Conservation (phyloP, 352 stramenopile species). For the Pythium utonaiense region DNA sequence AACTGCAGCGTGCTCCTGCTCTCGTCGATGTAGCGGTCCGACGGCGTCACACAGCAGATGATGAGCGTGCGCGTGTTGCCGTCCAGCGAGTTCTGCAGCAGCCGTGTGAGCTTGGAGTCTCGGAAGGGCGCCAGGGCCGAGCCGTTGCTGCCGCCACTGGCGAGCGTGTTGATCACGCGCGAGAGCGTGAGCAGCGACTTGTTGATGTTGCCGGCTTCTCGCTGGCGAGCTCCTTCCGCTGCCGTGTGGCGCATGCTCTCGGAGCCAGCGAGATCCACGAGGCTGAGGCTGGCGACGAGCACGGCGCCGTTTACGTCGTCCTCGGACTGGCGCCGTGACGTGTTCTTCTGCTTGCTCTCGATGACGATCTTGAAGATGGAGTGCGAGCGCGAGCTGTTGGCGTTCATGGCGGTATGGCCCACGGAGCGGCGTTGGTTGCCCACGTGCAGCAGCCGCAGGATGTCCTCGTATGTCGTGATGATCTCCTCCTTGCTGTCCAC, state of each 20-base stretch:
- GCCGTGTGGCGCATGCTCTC: conserved; percentile 96
- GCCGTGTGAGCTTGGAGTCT: conserved; percentile 89
- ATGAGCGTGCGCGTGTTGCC: conserved; percentile 92
- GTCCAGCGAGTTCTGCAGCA: conserved; percentile 89
- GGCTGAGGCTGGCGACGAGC: conserved; percentile 92
- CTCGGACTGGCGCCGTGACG: conserved; percentile 46
- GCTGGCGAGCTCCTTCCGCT: conserved; percentile 91
- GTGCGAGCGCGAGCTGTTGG: conserved; percentile 74
- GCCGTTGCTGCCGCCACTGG: conserved; percentile 23
- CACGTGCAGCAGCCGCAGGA: conserved; percentile 48
- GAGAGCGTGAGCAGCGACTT: conserved; percentile 94
- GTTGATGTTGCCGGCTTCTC: conserved; percentile 97
- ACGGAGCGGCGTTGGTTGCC: conserved; percentile 71
- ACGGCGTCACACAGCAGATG: conserved; percentile 77
- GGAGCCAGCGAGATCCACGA: conserved; percentile 97
- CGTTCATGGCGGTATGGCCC: conserved; percentile 78
- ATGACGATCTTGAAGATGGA: conserved; percentile 83
- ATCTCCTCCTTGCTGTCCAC: conserved; percentile 95
- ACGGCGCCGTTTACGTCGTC: conserved; percentile 80
- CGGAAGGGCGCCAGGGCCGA: conserved; percentile 72
- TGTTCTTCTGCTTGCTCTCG: conserved; percentile 70
- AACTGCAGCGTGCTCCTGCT: conserved; percentile 92
- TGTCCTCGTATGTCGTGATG: conserved; percentile 79
- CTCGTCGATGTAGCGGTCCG: conserved; percentile 73
- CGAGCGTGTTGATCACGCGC: conserved; percentile 90